Conservation (phyloP, 768 basidiomycete species). For the Lentinus tigrinus region DNA sequence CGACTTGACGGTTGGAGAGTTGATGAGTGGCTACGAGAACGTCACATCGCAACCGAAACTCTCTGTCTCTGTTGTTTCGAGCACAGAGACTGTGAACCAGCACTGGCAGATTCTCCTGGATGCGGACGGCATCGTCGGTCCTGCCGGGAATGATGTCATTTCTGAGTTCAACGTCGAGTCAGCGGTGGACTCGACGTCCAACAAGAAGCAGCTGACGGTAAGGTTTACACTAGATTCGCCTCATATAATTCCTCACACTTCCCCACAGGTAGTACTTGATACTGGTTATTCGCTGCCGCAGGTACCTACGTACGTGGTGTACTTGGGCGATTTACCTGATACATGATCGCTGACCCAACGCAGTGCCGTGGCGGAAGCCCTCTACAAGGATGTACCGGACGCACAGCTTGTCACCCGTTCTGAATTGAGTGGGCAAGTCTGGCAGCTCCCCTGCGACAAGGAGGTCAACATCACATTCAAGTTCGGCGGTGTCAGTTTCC, state of each 20-base stretch:
- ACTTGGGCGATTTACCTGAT: too few species aligned
- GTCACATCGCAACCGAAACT: conserved; percentile 64
- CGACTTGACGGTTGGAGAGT: conserved; percentile 67
- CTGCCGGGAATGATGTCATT: conserved; percentile 64
- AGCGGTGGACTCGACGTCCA: too few species aligned
- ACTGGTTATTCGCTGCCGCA: conserved; percentile 73
- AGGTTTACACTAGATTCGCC: too few species aligned
- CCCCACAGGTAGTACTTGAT: too few species aligned
- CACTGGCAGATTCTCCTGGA: conserved; percentile 81
- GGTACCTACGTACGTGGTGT: conserved; percentile 71
- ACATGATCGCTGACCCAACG: too few species aligned
- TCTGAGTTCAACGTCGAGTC: conserved; percentile 69
- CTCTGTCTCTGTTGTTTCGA: too few species aligned
- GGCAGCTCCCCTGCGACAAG: conserved; percentile 78
- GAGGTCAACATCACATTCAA: conserved; percentile 68
- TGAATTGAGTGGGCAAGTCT: conserved; percentile 66
- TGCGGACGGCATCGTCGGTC: conserved; percentile 69
- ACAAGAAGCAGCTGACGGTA: too few species aligned
- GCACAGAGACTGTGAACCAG: conserved; percentile 66
- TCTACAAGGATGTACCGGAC: conserved; percentile 76
- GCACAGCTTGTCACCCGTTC: conserved; percentile 58
- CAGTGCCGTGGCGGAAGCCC: conserved; percentile 74
- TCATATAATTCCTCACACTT: too few species aligned
- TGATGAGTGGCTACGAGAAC: conserved; percentile 59
- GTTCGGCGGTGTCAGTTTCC: conserved; percentile 67